Conservation (phyloP, 2,329 filamentous ascomycete species). For the Microdochium nivale region DNA sequence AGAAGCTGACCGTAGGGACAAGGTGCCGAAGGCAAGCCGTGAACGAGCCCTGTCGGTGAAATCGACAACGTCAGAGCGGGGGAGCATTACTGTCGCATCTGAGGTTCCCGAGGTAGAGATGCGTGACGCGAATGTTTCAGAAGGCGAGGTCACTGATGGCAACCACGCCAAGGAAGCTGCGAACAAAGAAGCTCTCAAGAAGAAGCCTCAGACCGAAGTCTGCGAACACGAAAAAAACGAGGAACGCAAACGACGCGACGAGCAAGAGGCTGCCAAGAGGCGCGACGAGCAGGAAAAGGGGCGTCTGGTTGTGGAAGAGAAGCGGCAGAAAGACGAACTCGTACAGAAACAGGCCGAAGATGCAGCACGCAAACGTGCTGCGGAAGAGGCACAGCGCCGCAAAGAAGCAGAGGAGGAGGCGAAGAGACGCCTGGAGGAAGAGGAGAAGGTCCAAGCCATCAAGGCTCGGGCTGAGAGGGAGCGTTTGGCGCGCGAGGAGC, state of each 20-base stretch:
- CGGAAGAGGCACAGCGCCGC: slow-evolving; percentile 19
- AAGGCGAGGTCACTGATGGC: slow-evolving; percentile 15
- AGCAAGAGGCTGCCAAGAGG: slow-evolving; percentile 10
- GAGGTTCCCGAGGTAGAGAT: slow-evolving; percentile 50
- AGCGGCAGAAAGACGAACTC: slow-evolving; percentile 16
- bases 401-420: slow-evolving; percentile 19
- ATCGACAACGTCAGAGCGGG: slow-evolving; percentile 32
- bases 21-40: slow-evolving; percentile 28
- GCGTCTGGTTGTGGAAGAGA: slow-evolving; percentile 14
- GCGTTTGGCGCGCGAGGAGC: slow-evolving; percentile 5
- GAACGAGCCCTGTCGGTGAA: slow-evolving; percentile 33
- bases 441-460: too few species aligned
- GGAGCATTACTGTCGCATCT: slow-evolving; percentile 46
- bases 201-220: slow-evolving; percentile 21
- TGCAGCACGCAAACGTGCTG: slow-evolving; percentile 27
- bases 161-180: slow-evolving; percentile 21
- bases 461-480: slow-evolving; percentile 6
- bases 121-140: slow-evolving; percentile 32
- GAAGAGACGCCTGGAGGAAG: slow-evolving; percentile 11
- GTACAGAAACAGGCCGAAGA: slow-evolving; percentile 23
- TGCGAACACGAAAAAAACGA: slow-evolving; percentile 21
- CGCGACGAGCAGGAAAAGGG: slow-evolving; percentile 17
- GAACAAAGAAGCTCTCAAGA: slow-evolving; percentile 27
- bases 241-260: slow-evolving; percentile 17
- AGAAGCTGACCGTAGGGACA: slow-evolving; percentile 30